These are phyloP conservation scores for Monosiga brevicollis DNA, from an alignment of 78 protist genomes.

Conservation along the genomic window DNA sequence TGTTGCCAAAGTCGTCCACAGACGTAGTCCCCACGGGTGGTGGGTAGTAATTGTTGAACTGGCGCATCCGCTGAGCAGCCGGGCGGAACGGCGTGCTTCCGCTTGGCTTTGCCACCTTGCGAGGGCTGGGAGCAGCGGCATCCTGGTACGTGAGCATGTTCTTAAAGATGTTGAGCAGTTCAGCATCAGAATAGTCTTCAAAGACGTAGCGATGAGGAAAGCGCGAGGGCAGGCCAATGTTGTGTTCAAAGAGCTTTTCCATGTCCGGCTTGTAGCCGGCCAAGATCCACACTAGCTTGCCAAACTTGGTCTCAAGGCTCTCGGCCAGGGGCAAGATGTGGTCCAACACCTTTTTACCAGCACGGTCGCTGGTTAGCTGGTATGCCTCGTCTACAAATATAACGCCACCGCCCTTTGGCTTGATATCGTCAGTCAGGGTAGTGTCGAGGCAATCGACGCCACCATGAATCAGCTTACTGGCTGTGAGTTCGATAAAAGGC, in stretches of 20 bases:
- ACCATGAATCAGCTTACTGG: neutral
- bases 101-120: too few species aligned
- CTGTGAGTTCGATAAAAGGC: neutral
- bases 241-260: neutral
- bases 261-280: slow-evolving; percentile 33
- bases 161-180: neutral
- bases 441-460: neutral
- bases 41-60: neutral
- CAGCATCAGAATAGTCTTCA: slow-evolving; percentile 3
- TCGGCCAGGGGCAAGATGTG: neutral
- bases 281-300: slow-evolving; percentile 6
- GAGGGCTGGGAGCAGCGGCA: neutral
- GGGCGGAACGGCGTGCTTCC: neutral
- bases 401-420: slow-evolving; percentile 18
- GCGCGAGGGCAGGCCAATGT: slow-evolving; percentile 18
- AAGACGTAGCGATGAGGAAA: slow-evolving; percentile 5
- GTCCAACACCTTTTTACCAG: neutral
- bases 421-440: neutral
- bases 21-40: too few species aligned
- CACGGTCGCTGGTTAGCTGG: neutral
- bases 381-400: slow-evolving; percentile 56
- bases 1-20: too few species aligned
- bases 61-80: neutral
- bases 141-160: neutral
- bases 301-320: neutral